Evolutionary conservation across 305 asterid genomes (phyloP).

Genomic region (Plantago coronopus): DNA sequence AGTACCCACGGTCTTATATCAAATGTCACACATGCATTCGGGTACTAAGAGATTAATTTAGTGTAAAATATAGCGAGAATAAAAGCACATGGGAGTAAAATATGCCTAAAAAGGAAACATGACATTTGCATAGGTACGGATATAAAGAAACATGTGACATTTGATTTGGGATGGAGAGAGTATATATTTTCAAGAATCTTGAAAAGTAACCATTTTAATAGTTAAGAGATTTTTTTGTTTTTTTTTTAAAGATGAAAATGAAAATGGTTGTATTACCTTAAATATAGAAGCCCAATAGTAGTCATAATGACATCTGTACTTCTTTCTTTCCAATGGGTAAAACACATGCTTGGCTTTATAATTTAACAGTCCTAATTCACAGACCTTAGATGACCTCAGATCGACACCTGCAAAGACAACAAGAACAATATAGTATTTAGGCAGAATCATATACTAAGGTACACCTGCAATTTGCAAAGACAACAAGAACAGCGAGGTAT

Average conservation of each 20-base stretch:
- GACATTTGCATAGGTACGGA: too few relatives aligned
- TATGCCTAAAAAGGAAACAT: too few relatives aligned
- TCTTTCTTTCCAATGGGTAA: slow-evolving; percentile 64
- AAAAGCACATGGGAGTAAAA: too few relatives aligned
- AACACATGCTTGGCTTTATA: slow-evolving; percentile 81
- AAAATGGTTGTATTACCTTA: slow-evolving; percentile 47
- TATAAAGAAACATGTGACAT: too few relatives aligned
- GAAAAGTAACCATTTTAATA: neutral
- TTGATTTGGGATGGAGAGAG: too few relatives aligned
- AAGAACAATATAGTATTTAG: slow-evolving; percentile 9
- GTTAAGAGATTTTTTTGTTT: slow-evolving; percentile 7
- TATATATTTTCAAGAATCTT: neutral
- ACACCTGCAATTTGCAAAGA: too few relatives aligned
- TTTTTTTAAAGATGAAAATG: neutral
- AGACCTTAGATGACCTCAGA: slow-evolving; percentile 88
- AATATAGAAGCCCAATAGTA: slow-evolving; percentile 96
- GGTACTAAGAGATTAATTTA: too few relatives aligned
- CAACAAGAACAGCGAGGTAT: slow-evolving; percentile 11
- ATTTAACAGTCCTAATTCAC: slow-evolving; percentile 82
- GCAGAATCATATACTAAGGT: neutral
- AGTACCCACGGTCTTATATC: too few relatives aligned
- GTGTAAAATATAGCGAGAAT: too few relatives aligned
- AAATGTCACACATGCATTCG: too few relatives aligned
- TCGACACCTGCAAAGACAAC: slow-evolving; percentile 70
- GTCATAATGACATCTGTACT: slow-evolving; percentile 81